Conservation (phyloP, 2,329 filamentous ascomycete genomes). For the Hypoxylon sp. region DNA sequence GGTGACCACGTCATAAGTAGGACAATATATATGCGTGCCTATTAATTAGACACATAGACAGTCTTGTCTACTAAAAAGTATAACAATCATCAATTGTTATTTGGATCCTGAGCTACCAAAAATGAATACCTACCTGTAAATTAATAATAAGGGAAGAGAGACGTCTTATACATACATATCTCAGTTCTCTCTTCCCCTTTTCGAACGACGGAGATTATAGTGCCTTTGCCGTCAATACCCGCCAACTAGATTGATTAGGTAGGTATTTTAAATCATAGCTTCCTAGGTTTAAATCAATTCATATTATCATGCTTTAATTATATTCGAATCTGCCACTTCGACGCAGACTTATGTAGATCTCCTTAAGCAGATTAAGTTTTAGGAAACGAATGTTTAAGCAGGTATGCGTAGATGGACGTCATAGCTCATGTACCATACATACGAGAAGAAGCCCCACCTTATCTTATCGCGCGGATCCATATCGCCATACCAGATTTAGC, state of each 20-base stretch:
- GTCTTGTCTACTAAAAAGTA: neutral
- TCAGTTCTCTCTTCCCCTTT: slow-evolving; percentile 2
- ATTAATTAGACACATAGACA: neutral
- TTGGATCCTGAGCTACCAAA: neutral
- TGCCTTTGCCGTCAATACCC: neutral
- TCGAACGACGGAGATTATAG: neutral
- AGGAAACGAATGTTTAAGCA: neutral
- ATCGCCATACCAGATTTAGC: neutral
- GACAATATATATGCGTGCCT: slow-evolving; percentile 4
- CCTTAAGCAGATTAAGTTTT: neutral
- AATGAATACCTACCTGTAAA: neutral
- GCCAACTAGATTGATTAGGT: slow-evolving; percentile 1
- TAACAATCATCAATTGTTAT: neutral
- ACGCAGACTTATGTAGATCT: neutral
- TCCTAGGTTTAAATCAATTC: neutral
- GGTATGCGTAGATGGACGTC: neutral
- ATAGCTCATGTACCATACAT: slow-evolving; percentile 10
- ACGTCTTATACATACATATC: neutral
- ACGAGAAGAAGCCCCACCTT: slow-evolving; percentile 18
- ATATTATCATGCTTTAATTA: neutral
- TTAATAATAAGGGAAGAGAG: neutral
- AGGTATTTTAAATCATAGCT: neutral
- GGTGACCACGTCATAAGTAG: slow-evolving; percentile 34
- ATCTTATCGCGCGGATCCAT: slow-evolving; percentile 24
- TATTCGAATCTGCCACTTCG: neutral